Percentiles rank a stretch among this genome's conserved stretches.
Evolutionary conservation across 202 grass and related monocot genomes (phyloP).

Genomic region (Carex sylvatica): DNA sequence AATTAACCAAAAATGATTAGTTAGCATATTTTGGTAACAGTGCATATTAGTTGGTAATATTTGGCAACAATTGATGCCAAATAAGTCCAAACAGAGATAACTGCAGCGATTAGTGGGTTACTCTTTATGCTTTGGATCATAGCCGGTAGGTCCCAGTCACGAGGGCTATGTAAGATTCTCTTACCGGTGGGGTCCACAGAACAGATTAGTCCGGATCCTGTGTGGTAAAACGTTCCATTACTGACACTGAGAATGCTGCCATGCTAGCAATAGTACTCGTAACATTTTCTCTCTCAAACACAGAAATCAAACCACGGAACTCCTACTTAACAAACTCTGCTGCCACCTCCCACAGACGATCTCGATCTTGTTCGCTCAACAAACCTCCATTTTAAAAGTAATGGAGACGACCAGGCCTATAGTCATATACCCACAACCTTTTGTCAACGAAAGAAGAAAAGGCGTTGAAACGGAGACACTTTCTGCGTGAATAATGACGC

Average conservation of each 20-base stretch:
- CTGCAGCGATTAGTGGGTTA: conserved; percentile 9
- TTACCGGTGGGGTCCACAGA: neutral
- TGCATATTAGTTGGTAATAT: neutral
- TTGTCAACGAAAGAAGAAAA: neutral
- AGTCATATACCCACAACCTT: neutral
- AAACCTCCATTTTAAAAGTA: neutral
- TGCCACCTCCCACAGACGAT: no score
- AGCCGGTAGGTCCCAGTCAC: neutral
- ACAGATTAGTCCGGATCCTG: neutral
- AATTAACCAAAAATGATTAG: conserved; percentile 9
- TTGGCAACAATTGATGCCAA: neutral
- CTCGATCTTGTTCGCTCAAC: no score
- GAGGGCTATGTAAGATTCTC: neutral
- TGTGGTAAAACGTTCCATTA: neutral
- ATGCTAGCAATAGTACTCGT: no score
- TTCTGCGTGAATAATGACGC: neutral
- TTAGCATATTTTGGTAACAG: neutral
- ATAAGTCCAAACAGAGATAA: conserved; percentile 3
- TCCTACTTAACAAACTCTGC: no score
- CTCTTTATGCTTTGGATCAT: conserved; percentile 1
- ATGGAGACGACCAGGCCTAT: neutral
- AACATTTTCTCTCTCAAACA: no score
- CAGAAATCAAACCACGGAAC: no score
- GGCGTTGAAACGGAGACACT: neutral
- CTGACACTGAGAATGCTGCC: neutral